Percentiles rank a stretch among this genome's conserved stretches.
Conservation (phyloP, 192 early-diverging fungal species). For the Coemansia sp. region DNA sequence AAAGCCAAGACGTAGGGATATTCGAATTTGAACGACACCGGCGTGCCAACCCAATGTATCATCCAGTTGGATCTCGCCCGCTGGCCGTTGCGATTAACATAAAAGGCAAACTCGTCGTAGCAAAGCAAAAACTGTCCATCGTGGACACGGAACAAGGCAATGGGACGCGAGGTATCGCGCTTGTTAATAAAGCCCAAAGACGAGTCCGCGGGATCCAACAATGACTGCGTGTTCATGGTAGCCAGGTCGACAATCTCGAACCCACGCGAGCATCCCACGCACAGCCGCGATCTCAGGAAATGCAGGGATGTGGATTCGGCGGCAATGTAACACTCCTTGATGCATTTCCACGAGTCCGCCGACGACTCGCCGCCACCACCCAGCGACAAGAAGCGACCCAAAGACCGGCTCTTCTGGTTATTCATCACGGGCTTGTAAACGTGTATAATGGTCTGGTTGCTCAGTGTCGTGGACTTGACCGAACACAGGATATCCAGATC, state of each 20-base stretch:
- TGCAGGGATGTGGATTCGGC: slow-evolving; percentile 85
- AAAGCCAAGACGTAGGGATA: slow-evolving; percentile 91
- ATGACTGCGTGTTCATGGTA: slow-evolving; percentile 79
- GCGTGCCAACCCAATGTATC: slow-evolving; percentile 86
- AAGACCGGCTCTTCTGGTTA: slow-evolving; percentile 48
- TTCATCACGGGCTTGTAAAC: slow-evolving; percentile 68
- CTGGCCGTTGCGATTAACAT: slow-evolving; percentile 84
- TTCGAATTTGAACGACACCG: slow-evolving; percentile 78
- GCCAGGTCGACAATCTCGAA: slow-evolving; percentile 92
- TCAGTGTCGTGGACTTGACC: slow-evolving; percentile 71
- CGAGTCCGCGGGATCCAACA: slow-evolving; percentile 83
- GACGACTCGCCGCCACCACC: slow-evolving; percentile 27
- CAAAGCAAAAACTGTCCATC: slow-evolving; percentile 84
- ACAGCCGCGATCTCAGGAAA: slow-evolving; percentile 80
- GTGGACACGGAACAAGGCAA: slow-evolving; percentile 78
- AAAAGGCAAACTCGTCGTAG: slow-evolving; percentile 95
- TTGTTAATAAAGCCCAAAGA: slow-evolving; percentile 77
- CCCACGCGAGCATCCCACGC: slow-evolving; percentile 88
- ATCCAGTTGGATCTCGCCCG: slow-evolving; percentile 73
- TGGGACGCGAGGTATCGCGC: slow-evolving; percentile 74
- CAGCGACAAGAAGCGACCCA: slow-evolving; percentile 52
- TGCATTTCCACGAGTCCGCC: slow-evolving; percentile 52
- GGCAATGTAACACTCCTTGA: slow-evolving; percentile 92
- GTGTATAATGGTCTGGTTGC: slow-evolving; percentile 69
- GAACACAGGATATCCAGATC: slow-evolving; percentile 66